Conservation (phyloP, 768 basidiomycete genomes). For the Mycena amicta region DNA sequence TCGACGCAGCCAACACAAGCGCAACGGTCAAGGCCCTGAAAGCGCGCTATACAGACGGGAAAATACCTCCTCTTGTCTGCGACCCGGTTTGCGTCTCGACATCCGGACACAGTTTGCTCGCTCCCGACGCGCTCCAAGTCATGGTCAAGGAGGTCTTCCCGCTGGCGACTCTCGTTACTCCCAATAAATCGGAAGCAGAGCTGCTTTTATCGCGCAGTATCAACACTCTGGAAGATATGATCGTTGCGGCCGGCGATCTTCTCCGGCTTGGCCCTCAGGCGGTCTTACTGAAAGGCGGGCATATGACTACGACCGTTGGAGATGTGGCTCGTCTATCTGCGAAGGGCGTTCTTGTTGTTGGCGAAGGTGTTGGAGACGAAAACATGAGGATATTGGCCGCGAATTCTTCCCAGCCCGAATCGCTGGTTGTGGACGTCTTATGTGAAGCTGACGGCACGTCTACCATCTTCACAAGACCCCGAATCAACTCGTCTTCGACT, state of each 20-base stretch:
- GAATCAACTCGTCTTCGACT: conserved; percentile 69
- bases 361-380: conserved; percentile 50
- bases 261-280: conserved; percentile 50
- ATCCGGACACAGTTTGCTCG: conserved; percentile 79
- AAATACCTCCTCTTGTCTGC: conserved; percentile 63
- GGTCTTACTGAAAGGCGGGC: conserved; percentile 87
- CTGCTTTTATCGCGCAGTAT: conserved; percentile 59
- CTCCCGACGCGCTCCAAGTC: conserved; percentile 61
- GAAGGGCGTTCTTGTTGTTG: conserved; percentile 45
- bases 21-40: conserved; percentile 56
- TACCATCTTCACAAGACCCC: conserved; percentile 61
- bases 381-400: conserved; percentile 64
- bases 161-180: conserved; percentile 73
- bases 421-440: conserved; percentile 68
- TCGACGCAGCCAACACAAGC: conserved; percentile 53
- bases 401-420: conserved; percentile 16
- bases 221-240: conserved; percentile 58
- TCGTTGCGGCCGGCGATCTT: conserved; percentile 54
- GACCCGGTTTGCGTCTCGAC: conserved; percentile 94
- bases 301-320: conserved; percentile 48
- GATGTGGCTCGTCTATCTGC: conserved; percentile 47
- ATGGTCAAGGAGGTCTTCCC: conserved; percentile 71
- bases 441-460: conserved; percentile 38
- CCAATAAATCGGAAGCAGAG: conserved; percentile 82
- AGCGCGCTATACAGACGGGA: conserved; percentile 34